A percentile compares a stretch with the other conserved stretches of the same genome.
These are phyloP conservation scores for Luffa acutangula DNA, from an alignment of 306 rosid genomes.

Conservation along the genomic window DNA sequence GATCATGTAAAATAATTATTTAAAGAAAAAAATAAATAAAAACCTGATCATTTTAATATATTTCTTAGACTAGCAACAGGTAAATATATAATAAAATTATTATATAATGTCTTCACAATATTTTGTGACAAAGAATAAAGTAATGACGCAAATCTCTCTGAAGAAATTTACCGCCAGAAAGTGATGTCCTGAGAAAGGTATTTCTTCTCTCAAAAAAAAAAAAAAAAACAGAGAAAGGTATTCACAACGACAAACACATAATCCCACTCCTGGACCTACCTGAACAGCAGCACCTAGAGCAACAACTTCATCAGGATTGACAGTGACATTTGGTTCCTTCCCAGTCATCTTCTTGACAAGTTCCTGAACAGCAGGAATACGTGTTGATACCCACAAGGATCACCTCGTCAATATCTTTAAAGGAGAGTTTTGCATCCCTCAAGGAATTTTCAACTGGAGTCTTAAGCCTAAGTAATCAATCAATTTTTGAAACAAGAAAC, in stretches of 20 bases:
- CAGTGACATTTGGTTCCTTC: constrained; percentile 85
- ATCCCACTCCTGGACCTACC: constrained; percentile 21
- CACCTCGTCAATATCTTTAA: constrained; percentile 79
- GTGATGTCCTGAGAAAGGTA: not conserved
- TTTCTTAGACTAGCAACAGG: not conserved
- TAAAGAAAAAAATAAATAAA: not conserved
- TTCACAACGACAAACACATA: not conserved
- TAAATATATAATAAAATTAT: not conserved
- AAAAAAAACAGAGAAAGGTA: not conserved
- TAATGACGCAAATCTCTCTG: not conserved
- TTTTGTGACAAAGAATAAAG: not conserved
- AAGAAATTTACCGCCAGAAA: not conserved
- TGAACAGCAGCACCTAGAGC: constrained; percentile 96
- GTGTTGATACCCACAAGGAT: constrained; percentile 89
- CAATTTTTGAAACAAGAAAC: no score
- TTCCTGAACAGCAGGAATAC: constrained; percentile 89
- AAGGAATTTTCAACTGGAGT: constrained; percentile 82
- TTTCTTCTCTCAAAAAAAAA: no score
- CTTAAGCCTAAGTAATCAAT: constrained; percentile 47
- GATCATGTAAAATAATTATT: not conserved
- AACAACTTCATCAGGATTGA: constrained; percentile 95
- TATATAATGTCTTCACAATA: not conserved
- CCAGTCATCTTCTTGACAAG: constrained; percentile 80
- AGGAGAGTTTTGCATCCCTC: constrained; percentile 91
- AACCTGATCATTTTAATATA: not conserved